Conservation (phyloP, 2,329 filamentous ascomycete species). For the Apiospora koreana region DNA sequence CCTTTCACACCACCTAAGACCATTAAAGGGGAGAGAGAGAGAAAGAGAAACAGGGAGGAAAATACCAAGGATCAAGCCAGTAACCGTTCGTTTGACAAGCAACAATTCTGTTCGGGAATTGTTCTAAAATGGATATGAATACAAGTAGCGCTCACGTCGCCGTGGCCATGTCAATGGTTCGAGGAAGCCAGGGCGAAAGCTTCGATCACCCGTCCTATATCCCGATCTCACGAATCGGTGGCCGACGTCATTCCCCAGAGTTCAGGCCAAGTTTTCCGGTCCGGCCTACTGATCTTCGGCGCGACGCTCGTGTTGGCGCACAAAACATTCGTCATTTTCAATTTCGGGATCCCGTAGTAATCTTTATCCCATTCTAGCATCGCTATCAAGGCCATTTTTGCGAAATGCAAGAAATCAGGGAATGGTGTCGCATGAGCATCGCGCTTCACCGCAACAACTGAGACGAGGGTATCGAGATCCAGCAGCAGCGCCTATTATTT, state of each 20-base stretch:
- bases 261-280: slow-evolving; percentile 3
- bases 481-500: not conserved
- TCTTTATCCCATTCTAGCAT: not conserved
- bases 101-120: not conserved
- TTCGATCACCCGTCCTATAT: slow-evolving; percentile 8
- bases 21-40: not conserved
- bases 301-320: slow-evolving; percentile 7
- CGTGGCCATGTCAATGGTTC: not conserved
- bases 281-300: not conserved
- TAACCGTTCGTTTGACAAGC: not conserved
- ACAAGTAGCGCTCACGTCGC: not conserved
- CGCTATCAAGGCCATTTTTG: not conserved
- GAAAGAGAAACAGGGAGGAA: not conserved
- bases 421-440: not conserved
- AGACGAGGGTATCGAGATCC: slow-evolving; percentile 2
- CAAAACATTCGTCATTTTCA: slow-evolving; percentile 9
- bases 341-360: not conserved
- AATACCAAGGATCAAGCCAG: not conserved
- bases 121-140: slow-evolving; percentile 7
- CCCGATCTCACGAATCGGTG: slow-evolving; percentile 6
- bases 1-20: not conserved
- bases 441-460: not conserved
- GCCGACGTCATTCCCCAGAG: slow-evolving; percentile 11
- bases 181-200: not conserved
- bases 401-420: not conserved